Evolutionary conservation across 179 eudicot genomes (phyloP), one percentile per base, ranked within the genome.

Genomic region (Silene coronaria): DNA sequence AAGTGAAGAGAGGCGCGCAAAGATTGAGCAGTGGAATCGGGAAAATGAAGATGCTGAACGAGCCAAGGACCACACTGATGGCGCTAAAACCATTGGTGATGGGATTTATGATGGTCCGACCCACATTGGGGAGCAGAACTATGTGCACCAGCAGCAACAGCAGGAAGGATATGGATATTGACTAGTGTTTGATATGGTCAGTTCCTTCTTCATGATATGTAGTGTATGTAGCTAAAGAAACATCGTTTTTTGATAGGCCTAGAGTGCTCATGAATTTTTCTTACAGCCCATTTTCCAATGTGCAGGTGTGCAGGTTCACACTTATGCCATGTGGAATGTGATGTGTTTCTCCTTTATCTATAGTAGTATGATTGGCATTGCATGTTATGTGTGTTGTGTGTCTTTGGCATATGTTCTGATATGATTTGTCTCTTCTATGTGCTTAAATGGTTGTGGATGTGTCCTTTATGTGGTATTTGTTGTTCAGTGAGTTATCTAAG

Each of bases 1-100:
- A 21, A 89, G 93, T 77, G 93, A 87, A 80, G 93, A 89, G 80
- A 86, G 93, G 63, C 84, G 90, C 66, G 93, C 93, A 13, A 89
- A 81, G 80, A 89, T 89, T 80, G 90, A 82, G 82, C 93, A 89
- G 76, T 89, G 93, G 93, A 89, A 89, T 70, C 67, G 90, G 80
- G 93, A 89, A 76, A 89, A 82, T 76, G 93, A 89, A 78, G 82
- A 84, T 70, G 87, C 88, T 61, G 87, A 82, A 55, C 78, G 60
- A 67, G 78, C 75, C 22, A 82, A 72, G 55, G 14, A 72, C 12
- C 78, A 77, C 53, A 55, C 70, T 67, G 84, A 81, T 60, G 77
- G 53, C 14, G 59, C 71, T 26, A 59, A 73, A 36, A 63, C n/a
- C 11, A 60, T 71, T 32, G 75, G 67, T 26, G 77, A 67, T 32